A percentile compares a stretch with the other conserved stretches of the same genome.
Evolutionary conservation across 768 basidiomycete genomes (phyloP).

Genomic region (Thelephora ganbajun): DNA sequence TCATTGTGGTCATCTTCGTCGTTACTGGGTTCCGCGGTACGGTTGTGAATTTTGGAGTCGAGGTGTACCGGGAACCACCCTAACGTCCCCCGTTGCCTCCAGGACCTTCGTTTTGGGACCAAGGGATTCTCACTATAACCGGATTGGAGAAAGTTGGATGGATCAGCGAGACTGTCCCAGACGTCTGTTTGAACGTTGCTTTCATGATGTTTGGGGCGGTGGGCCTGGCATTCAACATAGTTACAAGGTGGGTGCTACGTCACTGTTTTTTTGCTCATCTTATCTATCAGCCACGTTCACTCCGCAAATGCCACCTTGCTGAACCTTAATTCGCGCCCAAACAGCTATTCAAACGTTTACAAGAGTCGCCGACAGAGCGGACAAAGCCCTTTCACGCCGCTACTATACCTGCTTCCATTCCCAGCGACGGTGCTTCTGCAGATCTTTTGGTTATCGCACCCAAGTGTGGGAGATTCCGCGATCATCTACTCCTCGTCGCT

Average conservation of each 20-base stretch:
- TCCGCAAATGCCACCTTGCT: neutral
- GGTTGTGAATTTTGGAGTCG: conserved; percentile 7
- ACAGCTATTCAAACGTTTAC: conserved; percentile 73
- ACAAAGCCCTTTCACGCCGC: conserved; percentile 34
- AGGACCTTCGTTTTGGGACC: conserved; percentile 80
- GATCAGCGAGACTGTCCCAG: conserved; percentile 36
- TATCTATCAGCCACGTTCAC: neutral
- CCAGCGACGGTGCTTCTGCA: conserved; percentile 55
- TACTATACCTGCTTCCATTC: conserved; percentile 74
- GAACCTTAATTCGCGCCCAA: neutral
- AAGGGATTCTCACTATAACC: conserved; percentile 44
- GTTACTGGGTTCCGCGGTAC: conserved; percentile 66
- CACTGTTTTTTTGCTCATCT: neutral
- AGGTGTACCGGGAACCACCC: neutral
- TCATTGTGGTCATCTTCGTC: conserved; percentile 65
- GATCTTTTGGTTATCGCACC: conserved; percentile 68
- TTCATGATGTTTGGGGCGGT: conserved; percentile 76
- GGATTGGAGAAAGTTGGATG: conserved; percentile 36
- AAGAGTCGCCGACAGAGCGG: conserved; percentile 31
- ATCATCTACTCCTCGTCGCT: conserved; percentile 69
- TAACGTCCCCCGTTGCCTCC: neutral
- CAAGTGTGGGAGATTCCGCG: conserved; percentile 41
- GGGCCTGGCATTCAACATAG: conserved; percentile 68
- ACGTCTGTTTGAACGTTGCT: conserved; percentile 66
- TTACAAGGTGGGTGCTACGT: conserved; percentile 33